Evolutionary conservation across 768 basidiomycete genomes (phyloP).

Genomic region (Collybiopsis luxurians): DNA sequence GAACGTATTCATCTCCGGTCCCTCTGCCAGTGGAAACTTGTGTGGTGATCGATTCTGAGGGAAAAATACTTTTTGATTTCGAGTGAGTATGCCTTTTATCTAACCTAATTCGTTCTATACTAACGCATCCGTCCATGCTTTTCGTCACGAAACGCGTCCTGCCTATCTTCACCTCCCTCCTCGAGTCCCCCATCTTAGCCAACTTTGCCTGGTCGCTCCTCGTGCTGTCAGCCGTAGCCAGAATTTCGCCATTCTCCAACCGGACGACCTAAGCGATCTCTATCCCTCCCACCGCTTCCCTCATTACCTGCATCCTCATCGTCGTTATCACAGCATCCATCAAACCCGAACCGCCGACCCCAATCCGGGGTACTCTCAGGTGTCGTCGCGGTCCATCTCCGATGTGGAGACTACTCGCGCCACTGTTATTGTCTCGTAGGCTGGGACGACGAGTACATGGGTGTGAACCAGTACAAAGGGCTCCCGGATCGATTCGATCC

Average conservation of each 20-base stretch:
- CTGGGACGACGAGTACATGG: slow-evolving; percentile 34
- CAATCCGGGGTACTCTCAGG: slow-evolving; percentile 25
- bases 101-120: background rate
- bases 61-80: background rate
- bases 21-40: slow-evolving; percentile 35
- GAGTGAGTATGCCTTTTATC: background rate
- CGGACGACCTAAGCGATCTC: background rate
- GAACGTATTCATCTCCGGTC: slow-evolving; percentile 41
- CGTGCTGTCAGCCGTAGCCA: slow-evolving; percentile 15
- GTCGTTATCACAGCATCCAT: too few relatives aligned
- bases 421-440: slow-evolving; percentile 36
- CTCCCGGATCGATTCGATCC: slow-evolving; percentile 42
- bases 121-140: background rate
- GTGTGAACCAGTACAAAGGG: slow-evolving; percentile 42
- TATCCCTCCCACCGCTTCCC: background rate
- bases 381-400: slow-evolving; percentile 49
- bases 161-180: slow-evolving; percentile 32
- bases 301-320: slow-evolving; percentile 16
- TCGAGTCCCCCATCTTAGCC: slow-evolving; percentile 38
- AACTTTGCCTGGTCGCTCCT: slow-evolving; percentile 28
- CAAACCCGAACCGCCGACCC: background rate
- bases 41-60: slow-evolving; percentile 1
- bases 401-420: slow-evolving; percentile 48
- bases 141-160: slow-evolving; percentile 31
- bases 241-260: slow-evolving; percentile 7